Base-by-base conservation (phyloP, 2,329 filamentous ascomycete species). In the Botrytis pseudocinerea region DNA sequence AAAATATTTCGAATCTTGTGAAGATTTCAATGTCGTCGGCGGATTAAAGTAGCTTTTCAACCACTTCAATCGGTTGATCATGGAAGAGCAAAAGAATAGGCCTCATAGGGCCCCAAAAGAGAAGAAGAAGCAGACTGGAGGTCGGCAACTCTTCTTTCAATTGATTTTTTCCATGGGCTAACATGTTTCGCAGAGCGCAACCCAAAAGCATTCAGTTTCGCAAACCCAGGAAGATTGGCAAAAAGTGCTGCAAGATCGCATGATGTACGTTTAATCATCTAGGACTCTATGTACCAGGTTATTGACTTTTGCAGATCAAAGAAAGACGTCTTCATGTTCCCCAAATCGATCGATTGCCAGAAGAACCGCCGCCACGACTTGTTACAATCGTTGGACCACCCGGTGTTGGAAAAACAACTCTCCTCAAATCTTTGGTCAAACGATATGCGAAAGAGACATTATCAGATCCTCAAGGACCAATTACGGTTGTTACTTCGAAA, bases 281-380 rank as follows among this genome's bases (percentile, higher is more conserved):
- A n/a, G n/a, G 10, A 22, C 20, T 57, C 48, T 63, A 38, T 51
- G 54, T n/a, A 6, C 35, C 8, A 70, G 62, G 18, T 38, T 70
- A 54, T 73, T 76, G 72, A 79, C 44, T 25, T 38, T 35, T 62
- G 16, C 69, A 95, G 92, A 91, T 97, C 83, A 96, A 94, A 87
- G 97, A 99, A 84, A 98, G 97, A 84, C 90, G 95, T 74, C 87
- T 98, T 57, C 97, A 99, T 87, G 96, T 99, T 28, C 96, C 96
- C 62, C 92, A 97, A 82, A 93, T 98, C 84, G 96, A 99, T 86
- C 91, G 97, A 78, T 87, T 98, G 42, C 95, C 96, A 77, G 95
- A 98, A 83, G 96, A 98, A 85, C 93, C 96, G 25, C 95, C 96
- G 40, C 96, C 96, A 73, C 90, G 97, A 74, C 90, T 99, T 73